These are phyloP conservation scores for Viola pubescens DNA, from an alignment of 441 rosid genomes.

Conservation along the genomic window DNA sequence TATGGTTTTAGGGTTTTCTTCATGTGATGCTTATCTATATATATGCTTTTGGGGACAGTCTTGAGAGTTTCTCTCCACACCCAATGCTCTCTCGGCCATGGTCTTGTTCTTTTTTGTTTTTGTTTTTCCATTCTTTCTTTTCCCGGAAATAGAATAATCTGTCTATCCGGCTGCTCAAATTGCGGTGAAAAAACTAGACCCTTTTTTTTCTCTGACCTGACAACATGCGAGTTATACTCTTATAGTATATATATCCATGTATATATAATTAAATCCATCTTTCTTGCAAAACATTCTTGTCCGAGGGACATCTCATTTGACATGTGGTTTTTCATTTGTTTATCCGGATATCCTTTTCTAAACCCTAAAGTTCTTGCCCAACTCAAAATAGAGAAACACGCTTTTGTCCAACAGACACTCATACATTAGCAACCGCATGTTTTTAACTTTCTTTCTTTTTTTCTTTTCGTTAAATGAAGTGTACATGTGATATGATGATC, in stretches of 20 bases:
- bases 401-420: too few species aligned
- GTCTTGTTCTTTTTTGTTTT: neutral
- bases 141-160: neutral
- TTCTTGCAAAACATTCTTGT: neutral
- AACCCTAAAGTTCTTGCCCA: too few species aligned
- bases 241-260: neutral
- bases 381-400: too few species aligned
- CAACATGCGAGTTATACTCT: constrained; percentile 20
- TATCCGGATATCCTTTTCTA: too few species aligned
- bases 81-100: neutral
- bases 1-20: constrained; percentile 20
- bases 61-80: neutral
- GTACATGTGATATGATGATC: too few species aligned
- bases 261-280: neutral
- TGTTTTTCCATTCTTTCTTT: too few species aligned
- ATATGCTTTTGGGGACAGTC: neutral
- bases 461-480: too few species aligned
- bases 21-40: constrained; percentile 16
- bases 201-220: constrained; percentile 13
- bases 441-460: too few species aligned
- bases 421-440: too few species aligned
- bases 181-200: constrained; percentile 6
- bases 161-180: neutral
- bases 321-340: neutral
- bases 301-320: constrained; percentile 18